phyloP scores from a whole-genome alignment of 371 early-diverging fungal species.

The Apophysomyces elegans region DNA sequence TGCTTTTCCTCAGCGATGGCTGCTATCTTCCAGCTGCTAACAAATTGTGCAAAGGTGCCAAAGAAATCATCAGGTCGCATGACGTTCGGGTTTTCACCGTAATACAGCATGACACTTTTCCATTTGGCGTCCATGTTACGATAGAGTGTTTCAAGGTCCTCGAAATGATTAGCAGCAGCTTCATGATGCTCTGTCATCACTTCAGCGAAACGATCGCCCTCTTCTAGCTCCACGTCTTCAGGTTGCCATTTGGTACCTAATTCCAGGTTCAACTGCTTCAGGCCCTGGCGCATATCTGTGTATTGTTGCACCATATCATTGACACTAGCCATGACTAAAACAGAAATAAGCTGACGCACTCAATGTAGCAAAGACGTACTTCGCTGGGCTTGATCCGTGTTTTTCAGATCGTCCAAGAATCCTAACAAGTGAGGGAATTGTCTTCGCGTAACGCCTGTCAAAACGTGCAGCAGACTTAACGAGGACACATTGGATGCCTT shows the following conservation, averaged over 20 bases:
- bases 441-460: slow-evolving; percentile 48
- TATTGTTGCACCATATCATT: slow-evolving; percentile 47
- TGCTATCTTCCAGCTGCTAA: slow-evolving; percentile 34
- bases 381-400: slow-evolving; percentile 41
- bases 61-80: slow-evolving; percentile 45
- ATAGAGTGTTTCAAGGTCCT: slow-evolving; percentile 46
- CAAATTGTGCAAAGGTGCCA: slow-evolving; percentile 28
- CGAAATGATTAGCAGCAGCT: slow-evolving; percentile 38
- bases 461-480: slow-evolving; percentile 50
- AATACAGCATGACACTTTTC: slow-evolving; percentile 45
- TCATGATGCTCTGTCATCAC: slow-evolving; percentile 43
- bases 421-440: slow-evolving; percentile 52
- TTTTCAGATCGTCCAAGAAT: slow-evolving; percentile 46
- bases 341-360: neutral
- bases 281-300: slow-evolving; percentile 37
- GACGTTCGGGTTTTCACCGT: slow-evolving; percentile 40
- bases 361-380: slow-evolving; percentile 26
- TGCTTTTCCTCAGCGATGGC: slow-evolving; percentile 36
- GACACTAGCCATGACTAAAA: slow-evolving; percentile 33
- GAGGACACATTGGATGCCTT: slow-evolving; percentile 48
- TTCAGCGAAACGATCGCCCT: slow-evolving; percentile 35
- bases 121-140: slow-evolving; percentile 51
- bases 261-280: slow-evolving; percentile 35
- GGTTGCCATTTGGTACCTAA: slow-evolving; percentile 35
- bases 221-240: slow-evolving; percentile 20